phyloP scores from a whole-genome alignment of 257 asterid genomes.

The Nicotiana tabacum region DNA sequence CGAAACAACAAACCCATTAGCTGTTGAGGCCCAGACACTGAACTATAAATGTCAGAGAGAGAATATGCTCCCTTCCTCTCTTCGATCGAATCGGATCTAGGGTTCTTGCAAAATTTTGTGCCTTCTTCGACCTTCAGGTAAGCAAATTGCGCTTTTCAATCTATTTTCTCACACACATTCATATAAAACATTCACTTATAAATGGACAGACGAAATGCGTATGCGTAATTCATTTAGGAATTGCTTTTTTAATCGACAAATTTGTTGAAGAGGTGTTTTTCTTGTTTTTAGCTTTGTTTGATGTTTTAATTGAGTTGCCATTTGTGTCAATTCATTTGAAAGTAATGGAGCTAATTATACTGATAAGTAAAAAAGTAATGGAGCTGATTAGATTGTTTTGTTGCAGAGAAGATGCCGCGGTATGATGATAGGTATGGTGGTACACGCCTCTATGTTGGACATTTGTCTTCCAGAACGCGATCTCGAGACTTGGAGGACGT shows the following conservation, averaged over 20 bases:
- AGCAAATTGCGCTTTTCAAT: neutral
- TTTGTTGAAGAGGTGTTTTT: neutral
- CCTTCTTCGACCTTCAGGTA: constrained; percentile 16
- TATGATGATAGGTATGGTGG: constrained; percentile 49
- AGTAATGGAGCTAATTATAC: neutral
- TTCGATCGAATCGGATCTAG: constrained; percentile 15
- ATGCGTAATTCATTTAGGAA: neutral
- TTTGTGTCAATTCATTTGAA: neutral
- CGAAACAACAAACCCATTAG: neutral
- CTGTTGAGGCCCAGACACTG: neutral
- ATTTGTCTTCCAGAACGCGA: constrained; percentile 46
- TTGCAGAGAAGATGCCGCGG: constrained; percentile 47
- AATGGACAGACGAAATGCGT: neutral
- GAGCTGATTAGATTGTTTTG: constrained; percentile 4
- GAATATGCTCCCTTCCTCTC: accelerated
- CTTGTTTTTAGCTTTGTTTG: neutral
- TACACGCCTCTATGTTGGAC: constrained; percentile 57
- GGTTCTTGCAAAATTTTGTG: constrained; percentile 14
- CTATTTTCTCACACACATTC: neutral
- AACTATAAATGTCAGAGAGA: neutral
- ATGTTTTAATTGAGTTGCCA: neutral
- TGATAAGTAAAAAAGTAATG: neutral
- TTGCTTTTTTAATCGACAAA: neutral
- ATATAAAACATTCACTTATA: neutral
- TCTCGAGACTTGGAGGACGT: constrained; percentile 57